Evolutionary conservation across 495 filamentous ascomycete species (phyloP).

Genomic region (Darksidea phi): DNA sequence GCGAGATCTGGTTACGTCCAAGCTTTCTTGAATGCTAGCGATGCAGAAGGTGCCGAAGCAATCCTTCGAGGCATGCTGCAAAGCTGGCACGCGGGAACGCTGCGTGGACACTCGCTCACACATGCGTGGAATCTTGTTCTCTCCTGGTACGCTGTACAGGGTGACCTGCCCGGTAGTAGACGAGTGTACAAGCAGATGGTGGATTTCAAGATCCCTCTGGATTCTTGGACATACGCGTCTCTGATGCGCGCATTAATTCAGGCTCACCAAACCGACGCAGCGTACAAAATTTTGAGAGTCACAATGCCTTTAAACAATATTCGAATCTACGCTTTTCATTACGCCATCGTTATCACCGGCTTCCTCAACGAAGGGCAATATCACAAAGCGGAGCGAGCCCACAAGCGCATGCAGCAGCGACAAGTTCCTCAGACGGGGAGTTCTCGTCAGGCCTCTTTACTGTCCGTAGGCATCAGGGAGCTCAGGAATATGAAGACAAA

Average conservation of each 20-base stretch:
- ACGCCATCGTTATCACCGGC: constrained; percentile 70
- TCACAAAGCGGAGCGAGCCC: constrained; percentile 9
- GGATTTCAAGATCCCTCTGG: constrained; percentile 54
- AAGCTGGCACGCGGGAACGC: constrained; percentile 28
- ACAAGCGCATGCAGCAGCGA: constrained; percentile 49
- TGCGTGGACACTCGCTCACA: constrained; percentile 47
- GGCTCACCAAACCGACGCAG: constrained; percentile 60
- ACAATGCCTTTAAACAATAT: constrained; percentile 60
- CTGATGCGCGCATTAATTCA: constrained; percentile 69
- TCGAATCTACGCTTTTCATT: constrained; percentile 65
- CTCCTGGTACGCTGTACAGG: constrained; percentile 61
- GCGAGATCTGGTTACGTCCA: constrained; percentile 60
- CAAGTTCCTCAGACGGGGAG: constrained; percentile 49
- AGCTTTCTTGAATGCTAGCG: constrained; percentile 57
- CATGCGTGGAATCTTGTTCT: constrained; percentile 79
- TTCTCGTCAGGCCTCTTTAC: constrained; percentile 51
- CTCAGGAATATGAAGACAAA: constrained; percentile 2
- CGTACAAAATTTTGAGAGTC: constrained; percentile 60
- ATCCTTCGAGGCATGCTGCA: constrained; percentile 45
- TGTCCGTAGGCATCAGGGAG: constrained; percentile 37
- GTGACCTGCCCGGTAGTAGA: constrained; percentile 61
- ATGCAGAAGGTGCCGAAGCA: constrained; percentile 32
- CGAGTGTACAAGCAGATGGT: constrained; percentile 64
- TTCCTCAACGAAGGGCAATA: constrained; percentile 51
- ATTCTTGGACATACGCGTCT: constrained; percentile 70